Evolutionary conservation across 169 alveolate genomes (phyloP).

Genomic region (Eimeria zaria): DNA sequence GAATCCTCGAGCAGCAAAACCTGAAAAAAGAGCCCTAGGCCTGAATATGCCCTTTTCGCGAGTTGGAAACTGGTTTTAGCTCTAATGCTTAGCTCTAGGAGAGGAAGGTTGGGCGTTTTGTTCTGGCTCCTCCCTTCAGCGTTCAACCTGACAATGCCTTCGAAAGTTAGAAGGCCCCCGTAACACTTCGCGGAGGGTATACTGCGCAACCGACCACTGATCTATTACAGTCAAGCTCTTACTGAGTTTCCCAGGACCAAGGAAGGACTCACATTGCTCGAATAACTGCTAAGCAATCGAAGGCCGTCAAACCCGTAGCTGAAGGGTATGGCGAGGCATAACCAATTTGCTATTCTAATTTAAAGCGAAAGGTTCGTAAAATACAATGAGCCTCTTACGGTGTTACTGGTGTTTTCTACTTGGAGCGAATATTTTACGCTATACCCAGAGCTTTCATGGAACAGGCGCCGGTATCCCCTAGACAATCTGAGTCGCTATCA

Average conservation of each 20-base stretch:
- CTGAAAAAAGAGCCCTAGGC: not conserved
- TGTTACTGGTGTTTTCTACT: not conserved
- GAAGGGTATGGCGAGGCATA: not conserved
- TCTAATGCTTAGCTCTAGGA: no score
- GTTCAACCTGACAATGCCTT: not conserved
- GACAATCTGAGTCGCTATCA: conserved; percentile 15
- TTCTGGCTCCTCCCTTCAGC: not conserved
- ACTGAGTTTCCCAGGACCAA: not conserved
- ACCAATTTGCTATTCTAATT: not conserved
- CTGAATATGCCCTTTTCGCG: no score
- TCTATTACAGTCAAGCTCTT: not conserved
- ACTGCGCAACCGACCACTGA: not conserved
- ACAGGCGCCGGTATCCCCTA: not conserved
- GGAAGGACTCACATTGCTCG: not conserved
- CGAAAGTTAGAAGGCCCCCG: not conserved
- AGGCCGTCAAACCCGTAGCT: not conserved
- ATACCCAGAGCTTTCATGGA: not conserved
- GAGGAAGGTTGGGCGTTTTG: not conserved
- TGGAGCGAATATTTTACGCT: not conserved
- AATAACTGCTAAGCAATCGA: not conserved
- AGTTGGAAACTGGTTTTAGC: no score
- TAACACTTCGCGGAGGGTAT: not conserved
- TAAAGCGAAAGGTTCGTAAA: not conserved
- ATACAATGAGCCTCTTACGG: not conserved
- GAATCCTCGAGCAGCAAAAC: not conserved